These are phyloP conservation scores for Acrodontium crateriforme DNA, from an alignment of 2,329 filamentous ascomycete species.

Conservation along the genomic window DNA sequence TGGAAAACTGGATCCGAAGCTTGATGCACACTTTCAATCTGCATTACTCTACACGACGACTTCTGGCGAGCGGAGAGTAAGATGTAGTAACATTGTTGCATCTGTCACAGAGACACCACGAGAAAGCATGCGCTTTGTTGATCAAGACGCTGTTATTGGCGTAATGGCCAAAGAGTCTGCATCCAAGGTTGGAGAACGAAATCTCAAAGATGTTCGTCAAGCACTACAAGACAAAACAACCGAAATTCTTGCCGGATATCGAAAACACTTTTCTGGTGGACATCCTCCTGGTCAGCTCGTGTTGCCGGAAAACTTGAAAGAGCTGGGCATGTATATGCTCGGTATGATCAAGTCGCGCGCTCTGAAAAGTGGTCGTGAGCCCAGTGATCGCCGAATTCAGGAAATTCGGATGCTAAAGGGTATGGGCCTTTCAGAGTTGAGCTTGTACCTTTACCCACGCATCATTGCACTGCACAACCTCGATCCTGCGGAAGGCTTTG, in stretches of 20 bases:
- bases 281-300: slow-evolving; percentile 88
- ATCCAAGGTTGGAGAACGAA: slow-evolving; percentile 58
- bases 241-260: slow-evolving; percentile 79
- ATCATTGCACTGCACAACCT: slow-evolving; percentile 89
- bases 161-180: slow-evolving; percentile 90
- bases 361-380: slow-evolving; percentile 83
- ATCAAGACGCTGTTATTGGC: slow-evolving; percentile 83
- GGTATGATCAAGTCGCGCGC: slow-evolving; percentile 79
- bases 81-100: slow-evolving; percentile 87
- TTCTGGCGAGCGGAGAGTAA: slow-evolving; percentile 72
- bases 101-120: slow-evolving; percentile 75
- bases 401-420: slow-evolving; percentile 81
- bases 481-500: slow-evolving; percentile 74
- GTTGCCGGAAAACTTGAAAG: slow-evolving; percentile 88
- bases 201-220: slow-evolving; percentile 72
- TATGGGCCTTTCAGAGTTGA: slow-evolving; percentile 75
- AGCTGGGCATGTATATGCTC: slow-evolving; percentile 93
- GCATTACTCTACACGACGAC: slow-evolving; percentile 90
- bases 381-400: slow-evolving; percentile 77
- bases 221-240: slow-evolving; percentile 82
- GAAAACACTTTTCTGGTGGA: slow-evolving; percentile 77
- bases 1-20: slow-evolving; percentile 88
- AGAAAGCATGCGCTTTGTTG: slow-evolving; percentile 80
- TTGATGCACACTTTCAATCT: slow-evolving; percentile 95
- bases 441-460: slow-evolving; percentile 85